Evolutionary conservation across 208 protist genomes (phyloP).

Genomic region (Blastocrithidia nonstop): DNA sequence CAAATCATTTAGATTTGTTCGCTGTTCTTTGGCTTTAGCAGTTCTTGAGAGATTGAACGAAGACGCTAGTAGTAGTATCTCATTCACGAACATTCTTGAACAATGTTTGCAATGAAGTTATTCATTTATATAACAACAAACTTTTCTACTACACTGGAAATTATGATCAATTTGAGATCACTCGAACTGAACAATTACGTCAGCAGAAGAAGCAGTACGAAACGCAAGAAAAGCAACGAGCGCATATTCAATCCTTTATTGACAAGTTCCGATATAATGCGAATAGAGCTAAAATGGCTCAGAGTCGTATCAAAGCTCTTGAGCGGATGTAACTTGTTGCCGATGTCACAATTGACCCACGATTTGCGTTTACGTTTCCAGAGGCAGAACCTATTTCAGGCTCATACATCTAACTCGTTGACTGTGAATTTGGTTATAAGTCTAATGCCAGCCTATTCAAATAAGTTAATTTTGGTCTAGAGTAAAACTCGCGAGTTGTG

Average conservation of each 20-base stretch:
- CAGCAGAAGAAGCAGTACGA: slow-evolving; percentile 82
- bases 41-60: slow-evolving; percentile 89
- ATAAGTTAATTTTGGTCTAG: slow-evolving; percentile 86
- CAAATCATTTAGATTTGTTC: slow-evolving; percentile 96
- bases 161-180: slow-evolving; percentile 89
- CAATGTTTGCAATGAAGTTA: slow-evolving; percentile 89
- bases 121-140: slow-evolving; percentile 75
- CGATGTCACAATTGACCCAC: slow-evolving; percentile 74
- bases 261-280: slow-evolving; percentile 87
- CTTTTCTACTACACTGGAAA: slow-evolving; percentile 89
- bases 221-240: slow-evolving; percentile 79
- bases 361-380: slow-evolving; percentile 86
- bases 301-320: slow-evolving; percentile 90
- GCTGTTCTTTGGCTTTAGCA: slow-evolving; percentile 96
- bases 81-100: slow-evolving; percentile 96
- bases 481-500: slow-evolving; percentile 78
- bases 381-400: slow-evolving; percentile 65
- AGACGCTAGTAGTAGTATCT: slow-evolving; percentile 95
- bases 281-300: slow-evolving; percentile 83
- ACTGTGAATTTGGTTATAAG: slow-evolving; percentile 90
- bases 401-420: slow-evolving; percentile 71
- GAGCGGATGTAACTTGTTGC: slow-evolving; percentile 83
- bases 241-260: slow-evolving; percentile 91
- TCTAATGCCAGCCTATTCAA: slow-evolving; percentile 67
- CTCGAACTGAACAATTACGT: slow-evolving; percentile 71